Evolutionary conservation across 768 basidiomycete species (phyloP).

Genomic region (Pleurotus citrinopileatus): DNA sequence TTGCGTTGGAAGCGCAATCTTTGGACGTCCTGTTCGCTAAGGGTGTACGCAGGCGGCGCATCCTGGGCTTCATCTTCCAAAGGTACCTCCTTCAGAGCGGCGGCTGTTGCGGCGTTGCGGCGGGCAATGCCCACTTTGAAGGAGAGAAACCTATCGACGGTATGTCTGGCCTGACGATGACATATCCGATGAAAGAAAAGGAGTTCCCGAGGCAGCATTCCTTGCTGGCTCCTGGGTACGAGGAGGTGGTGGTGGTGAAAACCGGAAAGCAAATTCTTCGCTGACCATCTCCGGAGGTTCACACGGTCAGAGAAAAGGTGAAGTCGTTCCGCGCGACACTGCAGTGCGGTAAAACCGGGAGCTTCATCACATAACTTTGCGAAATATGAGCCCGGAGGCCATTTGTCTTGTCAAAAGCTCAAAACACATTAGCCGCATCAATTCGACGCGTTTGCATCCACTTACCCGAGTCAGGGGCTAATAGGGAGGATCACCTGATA

Average conservation of each 20-base stretch:
- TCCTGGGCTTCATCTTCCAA: constrained; percentile 22
- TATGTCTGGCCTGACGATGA: neutral
- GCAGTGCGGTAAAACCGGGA: too few relatives aligned
- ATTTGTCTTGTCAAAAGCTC: too few relatives aligned
- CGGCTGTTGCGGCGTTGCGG: constrained; percentile 3
- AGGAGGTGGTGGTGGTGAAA: neutral
- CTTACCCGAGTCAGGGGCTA: too few relatives aligned
- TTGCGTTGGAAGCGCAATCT: constrained; percentile 82
- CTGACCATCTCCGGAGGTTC: too few relatives aligned
- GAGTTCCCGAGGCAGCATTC: neutral
- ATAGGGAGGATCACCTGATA: too few relatives aligned
- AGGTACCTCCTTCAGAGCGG: neutral
- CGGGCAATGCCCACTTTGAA: neutral
- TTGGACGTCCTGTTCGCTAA: constrained; percentile 63
- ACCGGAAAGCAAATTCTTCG: neutral
- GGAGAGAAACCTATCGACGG: neutral
- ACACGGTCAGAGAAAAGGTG: too few relatives aligned
- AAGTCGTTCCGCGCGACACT: too few relatives aligned
- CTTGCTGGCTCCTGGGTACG: neutral
- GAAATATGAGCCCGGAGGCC: too few relatives aligned
- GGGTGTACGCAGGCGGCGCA: constrained; percentile 26
- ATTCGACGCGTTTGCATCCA: too few relatives aligned
- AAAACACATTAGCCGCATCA: too few relatives aligned
- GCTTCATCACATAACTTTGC: too few relatives aligned
- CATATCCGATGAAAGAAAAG: constrained; percentile 3